Percentiles rank a stretch among this genome's conserved stretches.
These are phyloP conservation scores for Asterella californica DNA, from an alignment of 225 moss, liverwort and hornwort genomes.

Conservation along the genomic window DNA sequence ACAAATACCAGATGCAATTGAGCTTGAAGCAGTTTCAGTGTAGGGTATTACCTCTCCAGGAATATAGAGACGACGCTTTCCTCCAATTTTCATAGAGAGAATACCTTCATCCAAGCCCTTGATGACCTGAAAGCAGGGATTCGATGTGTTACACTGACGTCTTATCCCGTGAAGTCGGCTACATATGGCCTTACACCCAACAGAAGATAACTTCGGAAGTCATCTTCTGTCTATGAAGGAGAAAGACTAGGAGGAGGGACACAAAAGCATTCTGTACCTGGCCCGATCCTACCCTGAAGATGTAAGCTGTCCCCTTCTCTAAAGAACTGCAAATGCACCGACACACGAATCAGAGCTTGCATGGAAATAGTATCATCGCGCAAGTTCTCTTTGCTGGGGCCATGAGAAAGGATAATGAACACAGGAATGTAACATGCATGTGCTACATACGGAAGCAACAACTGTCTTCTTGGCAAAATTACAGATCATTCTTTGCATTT, in stretches of 20 bases:
- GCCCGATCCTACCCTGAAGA: slow-evolving; percentile 85
- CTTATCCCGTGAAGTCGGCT: background rate
- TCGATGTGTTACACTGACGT: background rate
- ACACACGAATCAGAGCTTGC: background rate
- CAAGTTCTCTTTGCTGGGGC: background rate
- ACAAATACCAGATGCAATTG: background rate
- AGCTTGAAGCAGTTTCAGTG: background rate
- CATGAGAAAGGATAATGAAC: background rate
- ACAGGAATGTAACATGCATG: too few relatives aligned
- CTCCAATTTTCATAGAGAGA: slow-evolving; percentile 52
- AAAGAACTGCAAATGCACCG: slow-evolving; percentile 57
- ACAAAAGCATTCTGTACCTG: slow-evolving; percentile 42
- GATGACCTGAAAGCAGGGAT: slow-evolving; percentile 37
- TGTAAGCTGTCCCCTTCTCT: slow-evolving; percentile 86
- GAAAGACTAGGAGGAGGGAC: background rate
- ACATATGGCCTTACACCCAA: background rate
- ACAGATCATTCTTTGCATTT: background rate
- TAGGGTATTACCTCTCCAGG: slow-evolving; percentile 46
- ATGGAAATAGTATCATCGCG: background rate
- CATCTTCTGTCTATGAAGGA: background rate
- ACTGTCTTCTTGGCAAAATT: background rate
- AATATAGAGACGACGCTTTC: slow-evolving; percentile 50
- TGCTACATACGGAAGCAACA: background rate
- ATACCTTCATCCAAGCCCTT: slow-evolving; percentile 62
- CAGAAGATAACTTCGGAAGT: background rate